Evolutionary conservation across 805 yeast genomes (phyloP).

Genomic region (Kazachstania africana): DNA sequence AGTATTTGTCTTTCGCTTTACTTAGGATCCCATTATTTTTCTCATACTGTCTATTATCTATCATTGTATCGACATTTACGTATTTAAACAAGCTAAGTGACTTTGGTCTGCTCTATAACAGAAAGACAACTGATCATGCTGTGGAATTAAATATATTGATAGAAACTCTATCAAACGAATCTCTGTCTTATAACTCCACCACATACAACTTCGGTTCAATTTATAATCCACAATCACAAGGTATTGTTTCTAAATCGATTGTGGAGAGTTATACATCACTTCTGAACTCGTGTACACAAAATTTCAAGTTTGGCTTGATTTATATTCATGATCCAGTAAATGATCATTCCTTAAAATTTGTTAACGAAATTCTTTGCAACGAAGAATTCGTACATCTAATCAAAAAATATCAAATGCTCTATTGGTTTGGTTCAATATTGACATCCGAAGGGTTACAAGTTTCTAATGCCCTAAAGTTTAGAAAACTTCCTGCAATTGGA

Average conservation of each 20-base stretch:
- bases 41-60: no score
- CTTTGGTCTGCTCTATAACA: no score
- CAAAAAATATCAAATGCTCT: conserved; percentile 39
- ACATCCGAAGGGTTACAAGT: conserved; percentile 77
- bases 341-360: conserved; percentile 45
- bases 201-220: conserved; percentile 17
- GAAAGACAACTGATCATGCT: conserved; percentile 6
- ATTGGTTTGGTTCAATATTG: conserved; percentile 86
- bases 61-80: no score
- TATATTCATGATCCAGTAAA: conserved; percentile 64
- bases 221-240: conserved; percentile 16
- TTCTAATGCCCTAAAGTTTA: conserved; percentile 58
- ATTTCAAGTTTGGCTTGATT: conserved; percentile 62
- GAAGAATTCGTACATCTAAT: conserved; percentile 37
- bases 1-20: no score
- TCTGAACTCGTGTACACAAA: conserved; percentile 52
- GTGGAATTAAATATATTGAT: conserved; percentile 8
- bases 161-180: conserved; percentile 9
- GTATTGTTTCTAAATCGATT: conserved; percentile 14
- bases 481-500: conserved; percentile 75
- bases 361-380: conserved; percentile 42
- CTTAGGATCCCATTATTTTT: no score
- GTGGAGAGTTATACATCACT: conserved; percentile 78
- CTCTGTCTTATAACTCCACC: conserved; percentile 2
- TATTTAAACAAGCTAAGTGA: no score